phyloP scores from a whole-genome alignment of 768 basidiomycete species.

The Lactifluus rugatus region DNA sequence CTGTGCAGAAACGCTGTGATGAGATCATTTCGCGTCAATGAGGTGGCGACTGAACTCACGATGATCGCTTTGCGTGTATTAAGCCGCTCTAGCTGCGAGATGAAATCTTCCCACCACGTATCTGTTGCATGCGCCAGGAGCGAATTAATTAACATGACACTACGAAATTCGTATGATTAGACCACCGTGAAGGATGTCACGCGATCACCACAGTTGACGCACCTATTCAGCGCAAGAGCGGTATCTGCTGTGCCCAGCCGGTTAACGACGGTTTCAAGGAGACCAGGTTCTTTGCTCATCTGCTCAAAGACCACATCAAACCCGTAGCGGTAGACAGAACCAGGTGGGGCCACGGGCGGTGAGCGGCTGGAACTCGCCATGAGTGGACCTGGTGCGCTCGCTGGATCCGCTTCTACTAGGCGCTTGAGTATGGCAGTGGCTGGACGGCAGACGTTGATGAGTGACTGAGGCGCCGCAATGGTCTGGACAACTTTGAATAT shows the following conservation, averaged over 20 bases:
- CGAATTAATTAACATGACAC: constrained; percentile 87
- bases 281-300: constrained; percentile 60
- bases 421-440: constrained; percentile 85
- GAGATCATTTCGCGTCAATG: constrained; percentile 3
- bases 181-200: constrained; percentile 14
- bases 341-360: constrained; percentile 44
- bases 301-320: constrained; percentile 75
- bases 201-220: constrained; percentile 12
- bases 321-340: constrained; percentile 77
- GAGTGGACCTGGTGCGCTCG: constrained; percentile 49
- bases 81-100: constrained; percentile 59
- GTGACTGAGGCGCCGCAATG: constrained; percentile 60
- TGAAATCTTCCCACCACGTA: constrained; percentile 69
- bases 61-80: constrained; percentile 77
- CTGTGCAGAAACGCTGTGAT: constrained; percentile 29
- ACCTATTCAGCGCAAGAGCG: constrained; percentile 80
- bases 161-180: constrained; percentile 24
- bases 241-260: constrained; percentile 75
- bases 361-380: constrained; percentile 51
- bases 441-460: constrained; percentile 86
- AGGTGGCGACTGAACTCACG: constrained; percentile 35
- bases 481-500: constrained; percentile 72
- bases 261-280: constrained; percentile 76
- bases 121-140: constrained; percentile 73
- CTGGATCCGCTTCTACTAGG: constrained; percentile 78